These are phyloP conservation scores for Eucalyptus grandis DNA, from an alignment of 345 rosid genomes.

Conservation along the genomic window DNA sequence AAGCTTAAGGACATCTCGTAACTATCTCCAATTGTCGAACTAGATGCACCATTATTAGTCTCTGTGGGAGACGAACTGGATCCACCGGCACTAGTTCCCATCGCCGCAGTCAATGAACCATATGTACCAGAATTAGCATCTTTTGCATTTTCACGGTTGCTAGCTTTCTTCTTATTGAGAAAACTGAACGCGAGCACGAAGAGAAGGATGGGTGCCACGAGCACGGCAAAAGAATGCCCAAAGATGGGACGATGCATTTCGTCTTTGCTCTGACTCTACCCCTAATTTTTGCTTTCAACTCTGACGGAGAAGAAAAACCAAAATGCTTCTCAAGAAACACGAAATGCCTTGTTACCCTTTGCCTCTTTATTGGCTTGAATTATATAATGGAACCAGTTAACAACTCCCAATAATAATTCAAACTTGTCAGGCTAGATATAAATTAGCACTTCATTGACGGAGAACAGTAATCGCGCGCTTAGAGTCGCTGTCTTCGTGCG, in stretches of 20 bases:
- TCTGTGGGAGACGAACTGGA: not conserved
- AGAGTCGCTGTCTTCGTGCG: too few relatives aligned
- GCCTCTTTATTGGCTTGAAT: not conserved
- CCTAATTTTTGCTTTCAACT: not conserved
- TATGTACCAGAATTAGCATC: not conserved
- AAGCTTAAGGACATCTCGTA: not conserved
- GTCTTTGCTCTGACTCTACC: not conserved
- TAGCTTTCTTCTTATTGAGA: not conserved
- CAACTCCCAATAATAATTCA: too few relatives aligned
- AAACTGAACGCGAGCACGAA: not conserved
- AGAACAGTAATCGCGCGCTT: too few relatives aligned
- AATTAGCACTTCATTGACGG: too few relatives aligned
- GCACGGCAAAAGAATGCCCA: not conserved
- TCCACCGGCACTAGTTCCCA: not conserved
- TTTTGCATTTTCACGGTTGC: not conserved
- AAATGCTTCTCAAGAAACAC: not conserved
- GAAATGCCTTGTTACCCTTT: not conserved
- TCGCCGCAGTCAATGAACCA: not conserved
- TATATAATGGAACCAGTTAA: too few relatives aligned
- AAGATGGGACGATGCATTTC: not conserved
- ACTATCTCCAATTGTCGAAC: not conserved
- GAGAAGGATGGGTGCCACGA: not conserved
- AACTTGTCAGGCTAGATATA: too few relatives aligned
- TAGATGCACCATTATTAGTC: not conserved
- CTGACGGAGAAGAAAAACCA: not conserved